These are phyloP conservation scores for Domatiomyces globalis DNA, from an alignment of 2,329 filamentous ascomycete genomes.

Conservation along the genomic window DNA sequence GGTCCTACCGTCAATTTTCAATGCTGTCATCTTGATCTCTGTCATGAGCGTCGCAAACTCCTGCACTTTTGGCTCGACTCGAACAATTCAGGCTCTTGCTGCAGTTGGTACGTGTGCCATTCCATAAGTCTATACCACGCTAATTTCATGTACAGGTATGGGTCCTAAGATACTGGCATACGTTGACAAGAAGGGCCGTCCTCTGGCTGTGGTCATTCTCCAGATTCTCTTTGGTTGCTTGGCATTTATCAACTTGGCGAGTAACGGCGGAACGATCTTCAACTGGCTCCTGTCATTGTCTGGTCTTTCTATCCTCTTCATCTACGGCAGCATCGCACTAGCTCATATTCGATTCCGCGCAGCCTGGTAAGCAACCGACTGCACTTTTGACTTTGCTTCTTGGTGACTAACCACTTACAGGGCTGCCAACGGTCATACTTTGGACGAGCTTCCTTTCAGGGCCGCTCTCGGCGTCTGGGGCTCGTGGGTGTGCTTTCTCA, in stretches of 20 bases:
- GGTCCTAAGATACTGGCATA: conserved; percentile 65
- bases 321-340: conserved; percentile 37
- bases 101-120: conserved; percentile 45
- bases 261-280: conserved; percentile 42
- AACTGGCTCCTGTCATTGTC: conserved; percentile 68
- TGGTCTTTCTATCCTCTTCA: conserved; percentile 59
- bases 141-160: conserved; percentile 37
- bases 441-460: conserved; percentile 65
- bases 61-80: conserved; percentile 77
- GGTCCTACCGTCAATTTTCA: conserved; percentile 76
- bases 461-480: conserved; percentile 68
- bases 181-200: conserved; percentile 70
- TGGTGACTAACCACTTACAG: conserved; percentile 6
- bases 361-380: conserved; percentile 41
- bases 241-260: conserved; percentile 54
- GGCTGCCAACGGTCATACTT: conserved; percentile 47
- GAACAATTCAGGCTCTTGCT: conserved; percentile 77
- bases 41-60: conserved; percentile 87
- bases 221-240: conserved; percentile 58
- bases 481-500: conserved; percentile 62
- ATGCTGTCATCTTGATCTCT: conserved; percentile 81
- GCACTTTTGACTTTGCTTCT: conserved; percentile 29
- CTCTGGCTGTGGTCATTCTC: conserved; percentile 55
- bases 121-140: conserved; percentile 2
- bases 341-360: conserved; percentile 74